phyloP scores from a whole-genome alignment of 441 rosid genomes.

The Eruca vesicaria region DNA sequence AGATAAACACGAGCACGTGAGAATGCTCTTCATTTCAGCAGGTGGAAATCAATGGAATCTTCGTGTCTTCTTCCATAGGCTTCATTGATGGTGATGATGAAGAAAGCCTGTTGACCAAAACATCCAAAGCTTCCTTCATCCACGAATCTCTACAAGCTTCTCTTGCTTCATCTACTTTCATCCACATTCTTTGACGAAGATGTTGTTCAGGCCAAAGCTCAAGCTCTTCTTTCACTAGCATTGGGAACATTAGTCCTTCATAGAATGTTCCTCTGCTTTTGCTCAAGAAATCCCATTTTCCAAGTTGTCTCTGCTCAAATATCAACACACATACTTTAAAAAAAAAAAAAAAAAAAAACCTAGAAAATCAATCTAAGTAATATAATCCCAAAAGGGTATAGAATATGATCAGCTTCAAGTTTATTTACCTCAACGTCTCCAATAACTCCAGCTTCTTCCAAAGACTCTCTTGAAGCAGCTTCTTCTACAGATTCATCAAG shows the following conservation, averaged over 20 bases:
- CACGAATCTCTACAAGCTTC: slow-evolving; percentile 64
- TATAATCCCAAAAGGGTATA: background rate
- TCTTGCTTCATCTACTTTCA: slow-evolving; percentile 57
- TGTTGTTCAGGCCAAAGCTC: slow-evolving; percentile 70
- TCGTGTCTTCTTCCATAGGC: slow-evolving; percentile 14
- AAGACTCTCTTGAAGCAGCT: slow-evolving; percentile 57
- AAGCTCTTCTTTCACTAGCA: slow-evolving; percentile 53
- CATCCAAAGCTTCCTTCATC: slow-evolving; percentile 79
- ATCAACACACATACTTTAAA: background rate
- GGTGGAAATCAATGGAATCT: slow-evolving; percentile 12
- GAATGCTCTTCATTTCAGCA: slow-evolving; percentile 1
- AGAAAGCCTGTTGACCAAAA: slow-evolving; percentile 27
- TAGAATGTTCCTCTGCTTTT: slow-evolving; percentile 55
- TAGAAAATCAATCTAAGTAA: background rate
- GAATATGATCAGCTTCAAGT: background rate
- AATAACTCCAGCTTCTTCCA: slow-evolving; percentile 68
- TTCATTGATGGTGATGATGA: slow-evolving; percentile 14
- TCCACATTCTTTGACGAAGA: slow-evolving; percentile 53
- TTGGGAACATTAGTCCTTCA: slow-evolving; percentile 62
- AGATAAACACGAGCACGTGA: background rate
- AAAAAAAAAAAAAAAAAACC: too few relatives aligned
- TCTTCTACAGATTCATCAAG: slow-evolving; percentile 57
- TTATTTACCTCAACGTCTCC: slow-evolving; percentile 53
- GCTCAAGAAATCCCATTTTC: slow-evolving; percentile 61
- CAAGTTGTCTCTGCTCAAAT: slow-evolving; percentile 41